phyloP scores from a whole-genome alignment of 2,329 filamentous ascomycete species.

The Lecanicillium sp. region DNA sequence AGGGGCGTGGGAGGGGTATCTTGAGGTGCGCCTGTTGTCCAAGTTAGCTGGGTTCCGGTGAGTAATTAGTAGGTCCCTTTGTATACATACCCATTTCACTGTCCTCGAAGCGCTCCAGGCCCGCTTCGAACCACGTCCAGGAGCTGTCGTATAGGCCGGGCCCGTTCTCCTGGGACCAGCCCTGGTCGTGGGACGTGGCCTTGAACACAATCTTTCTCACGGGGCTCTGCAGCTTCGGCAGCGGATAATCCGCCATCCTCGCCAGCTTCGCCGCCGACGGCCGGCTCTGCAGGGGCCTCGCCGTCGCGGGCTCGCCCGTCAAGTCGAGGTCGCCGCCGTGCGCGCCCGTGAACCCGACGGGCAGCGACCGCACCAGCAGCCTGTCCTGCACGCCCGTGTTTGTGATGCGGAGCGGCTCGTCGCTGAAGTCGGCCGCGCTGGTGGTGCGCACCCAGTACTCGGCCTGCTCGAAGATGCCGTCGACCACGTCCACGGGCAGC shows the following conservation, averaged over 20 bases:
- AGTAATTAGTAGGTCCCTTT: neutral
- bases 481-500: conserved; percentile 50
- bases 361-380: conserved; percentile 33
- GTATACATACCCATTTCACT: conserved; percentile 23
- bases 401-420: conserved; percentile 9
- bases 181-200: conserved; percentile 52
- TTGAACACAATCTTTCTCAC: conserved; percentile 58
- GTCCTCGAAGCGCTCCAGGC: conserved; percentile 49
- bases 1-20: conserved; percentile 1
- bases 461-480: conserved; percentile 51
- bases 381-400: conserved; percentile 16
- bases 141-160: conserved; percentile 39
- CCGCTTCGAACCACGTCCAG: conserved; percentile 60
- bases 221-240: conserved; percentile 39
- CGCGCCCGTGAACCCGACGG: conserved; percentile 30
- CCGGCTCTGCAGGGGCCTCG: conserved; percentile 18
- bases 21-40: neutral
- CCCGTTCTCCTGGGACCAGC: conserved; percentile 37
- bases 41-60: too few relatives aligned
- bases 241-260: conserved; percentile 32
- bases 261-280: conserved; percentile 25
- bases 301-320: neutral
- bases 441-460: conserved; percentile 56
- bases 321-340: conserved; percentile 16
- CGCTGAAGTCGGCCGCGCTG: conserved; percentile 27